These are phyloP conservation scores for Claviceps sp. DNA, from an alignment of 2,329 filamentous ascomycete genomes.

Conservation along the genomic window DNA sequence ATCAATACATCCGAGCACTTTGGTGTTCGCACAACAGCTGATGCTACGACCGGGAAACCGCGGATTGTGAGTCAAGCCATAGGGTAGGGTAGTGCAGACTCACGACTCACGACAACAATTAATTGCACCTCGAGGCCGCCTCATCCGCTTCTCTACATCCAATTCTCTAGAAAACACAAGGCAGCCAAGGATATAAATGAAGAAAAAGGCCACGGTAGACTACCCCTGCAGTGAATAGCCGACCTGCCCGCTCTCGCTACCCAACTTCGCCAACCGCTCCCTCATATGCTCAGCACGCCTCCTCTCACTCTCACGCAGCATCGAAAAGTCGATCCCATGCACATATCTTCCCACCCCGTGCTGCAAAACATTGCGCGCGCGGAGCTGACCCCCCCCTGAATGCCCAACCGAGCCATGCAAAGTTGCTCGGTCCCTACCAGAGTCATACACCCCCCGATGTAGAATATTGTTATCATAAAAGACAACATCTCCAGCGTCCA, in stretches of 20 bases:
- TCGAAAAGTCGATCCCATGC: constrained; percentile 40
- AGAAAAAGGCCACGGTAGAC: no score
- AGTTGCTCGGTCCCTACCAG: constrained; percentile 48
- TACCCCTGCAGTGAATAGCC: constrained; percentile 46
- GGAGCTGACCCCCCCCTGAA: constrained; percentile 34
- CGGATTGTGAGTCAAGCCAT: no score
- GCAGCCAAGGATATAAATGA: no score
- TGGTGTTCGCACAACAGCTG: no score
- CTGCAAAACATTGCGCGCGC: constrained; percentile 62
- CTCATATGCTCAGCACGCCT: constrained; percentile 50
- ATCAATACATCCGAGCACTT: no score
- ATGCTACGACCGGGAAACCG: no score
- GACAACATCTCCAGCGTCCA: constrained; percentile 63
- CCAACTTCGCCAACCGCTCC: constrained; percentile 46
- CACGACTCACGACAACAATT: no score
- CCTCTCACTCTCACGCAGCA: constrained; percentile 28
- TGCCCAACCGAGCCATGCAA: constrained; percentile 61
- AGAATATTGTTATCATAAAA: constrained; percentile 90
- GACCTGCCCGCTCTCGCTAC: constrained; percentile 43
- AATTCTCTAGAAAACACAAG: no score
- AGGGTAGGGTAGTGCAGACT: no score
- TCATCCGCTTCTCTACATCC: no score
- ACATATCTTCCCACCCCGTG: constrained; percentile 60
- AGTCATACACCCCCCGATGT: constrained; percentile 55
- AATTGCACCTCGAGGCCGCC: no score